Evolutionary conservation across 148 eudicot genomes (phyloP).

Genomic region (Suaeda aralocaspica): DNA sequence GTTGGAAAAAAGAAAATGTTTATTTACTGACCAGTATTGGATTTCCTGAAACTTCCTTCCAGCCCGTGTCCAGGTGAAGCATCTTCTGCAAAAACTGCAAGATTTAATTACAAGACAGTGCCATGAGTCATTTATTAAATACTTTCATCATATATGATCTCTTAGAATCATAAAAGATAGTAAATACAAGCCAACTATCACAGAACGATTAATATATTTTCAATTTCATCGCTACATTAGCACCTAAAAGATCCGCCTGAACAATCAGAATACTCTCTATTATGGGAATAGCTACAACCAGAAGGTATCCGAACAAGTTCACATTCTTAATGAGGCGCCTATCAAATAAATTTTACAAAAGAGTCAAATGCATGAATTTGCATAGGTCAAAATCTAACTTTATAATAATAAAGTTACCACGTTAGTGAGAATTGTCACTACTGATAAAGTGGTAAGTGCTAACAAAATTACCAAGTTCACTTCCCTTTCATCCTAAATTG

Average conservation of each 20-base stretch:
- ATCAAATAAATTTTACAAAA: no score
- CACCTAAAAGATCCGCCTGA: background rate
- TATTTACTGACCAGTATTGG: conserved; percentile 31
- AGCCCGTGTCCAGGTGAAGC: conserved; percentile 35
- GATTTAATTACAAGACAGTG: conserved; percentile 8
- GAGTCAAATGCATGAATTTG: no score
- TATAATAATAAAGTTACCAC: no score
- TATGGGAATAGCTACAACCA: background rate
- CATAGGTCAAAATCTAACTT: no score
- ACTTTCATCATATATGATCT: background rate
- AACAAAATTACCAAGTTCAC: background rate
- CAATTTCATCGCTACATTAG: background rate
- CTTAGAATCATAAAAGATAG: background rate
- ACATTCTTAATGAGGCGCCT: background rate
- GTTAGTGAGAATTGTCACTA: no score
- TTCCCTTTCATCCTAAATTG: background rate
- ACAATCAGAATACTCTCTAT: background rate
- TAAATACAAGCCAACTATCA: background rate
- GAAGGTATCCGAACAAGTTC: no score
- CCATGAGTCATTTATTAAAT: background rate
- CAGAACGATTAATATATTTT: background rate
- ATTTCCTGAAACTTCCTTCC: conserved; percentile 46
- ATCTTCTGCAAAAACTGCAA: conserved; percentile 39
- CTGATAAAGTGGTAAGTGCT: no score
- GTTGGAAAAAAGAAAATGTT: background rate